A percentile compares a stretch with the other conserved stretches of the same genome.
phyloP scores from a whole-genome alignment of 352 stramenopile genomes.

The Globisporangium carolinianum region DNA sequence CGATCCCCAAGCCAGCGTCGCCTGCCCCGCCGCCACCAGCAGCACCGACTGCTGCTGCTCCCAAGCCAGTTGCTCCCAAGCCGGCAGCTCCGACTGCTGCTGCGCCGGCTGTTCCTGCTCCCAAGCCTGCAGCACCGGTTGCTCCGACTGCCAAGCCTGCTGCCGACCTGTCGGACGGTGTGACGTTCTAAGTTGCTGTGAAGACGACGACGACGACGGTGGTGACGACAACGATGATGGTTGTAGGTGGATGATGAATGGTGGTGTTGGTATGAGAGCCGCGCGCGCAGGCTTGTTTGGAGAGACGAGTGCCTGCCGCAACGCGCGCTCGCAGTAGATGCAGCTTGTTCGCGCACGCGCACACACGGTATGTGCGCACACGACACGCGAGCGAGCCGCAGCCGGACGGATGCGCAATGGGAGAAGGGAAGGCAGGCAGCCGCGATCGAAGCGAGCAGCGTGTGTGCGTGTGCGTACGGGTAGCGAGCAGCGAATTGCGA shows the following conservation, averaged over 20 bases:
- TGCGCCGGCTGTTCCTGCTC: conserved; percentile 5
- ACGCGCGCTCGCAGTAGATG: too few species aligned
- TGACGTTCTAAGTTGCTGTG: conserved; percentile 10
- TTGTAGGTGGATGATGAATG: neutral
- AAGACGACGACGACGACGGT: neutral
- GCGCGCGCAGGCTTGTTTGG: neutral
- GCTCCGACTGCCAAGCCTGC: conserved; percentile 4
- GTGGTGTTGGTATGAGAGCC: neutral
- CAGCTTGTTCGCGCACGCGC: neutral
- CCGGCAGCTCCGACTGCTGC: conserved; percentile 3
- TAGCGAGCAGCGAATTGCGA: too few species aligned
- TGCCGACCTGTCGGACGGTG: neutral
- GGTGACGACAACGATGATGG: neutral
- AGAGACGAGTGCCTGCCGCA: neutral
- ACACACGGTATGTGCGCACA: neutral
- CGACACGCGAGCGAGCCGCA: neutral
- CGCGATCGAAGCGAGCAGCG: conserved; percentile 1
- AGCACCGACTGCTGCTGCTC: conserved; percentile 1
- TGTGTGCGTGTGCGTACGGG: neutral
- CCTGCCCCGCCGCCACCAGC: conserved; percentile 7
- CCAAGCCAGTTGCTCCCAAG: conserved; percentile 13
- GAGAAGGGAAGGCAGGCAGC: neutral
- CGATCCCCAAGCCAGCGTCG: conserved; percentile 16
- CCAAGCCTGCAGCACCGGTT: conserved; percentile 10
- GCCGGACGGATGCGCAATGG: too few species aligned